Evolutionary conservation across 306 rosid genomes (phyloP), one percentile per base, ranked within the genome.

Genomic region (Acacia confusa): DNA sequence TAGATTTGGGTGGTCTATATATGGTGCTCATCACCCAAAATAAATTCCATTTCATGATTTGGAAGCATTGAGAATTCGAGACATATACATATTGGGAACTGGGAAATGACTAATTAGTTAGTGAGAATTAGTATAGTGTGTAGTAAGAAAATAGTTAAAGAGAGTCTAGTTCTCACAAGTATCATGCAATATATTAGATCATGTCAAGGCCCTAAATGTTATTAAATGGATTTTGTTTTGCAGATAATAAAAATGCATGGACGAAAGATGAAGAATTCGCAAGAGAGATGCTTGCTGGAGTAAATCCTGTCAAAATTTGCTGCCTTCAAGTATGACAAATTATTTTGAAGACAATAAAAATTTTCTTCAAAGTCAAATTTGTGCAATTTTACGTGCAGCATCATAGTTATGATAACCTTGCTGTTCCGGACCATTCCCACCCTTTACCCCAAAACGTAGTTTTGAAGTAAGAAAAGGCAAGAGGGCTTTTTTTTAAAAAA

Each of bases 201-300:
- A 63, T 25, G 14, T 13, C 38, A 63, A 28, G 68, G 20, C 8
- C 10, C 7, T 28, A 15, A 63, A 5, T 30, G 34, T 22, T 13
- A 63, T 77, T 52, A 28, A 66, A 27, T 28, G 38, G 19, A 9
- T 36, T 36, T 36, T 2, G 2, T 76, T 79, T 76, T 17, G 77
- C 70, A 90, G 94, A 81, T 74, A 69, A 83, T 61, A 74, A 52
- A 52, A 43, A 64, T 9, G 87, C 88, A 17, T 90, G 92, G 92
- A 83, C 76, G 32, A 88, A 88, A 0, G 92, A 90, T 40, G 90
- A 88, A 61, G 90, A 90, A 70, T 90, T 90, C 63, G 82, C 92
- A 9, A 86, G 90, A 85, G 90, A 90, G 78, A 88, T 90, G 90
- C 84, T 90, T 58, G 94, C 94, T 10, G 92, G 94, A 64, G 76